Conservation (phyloP, 179 eudicot species). For the Patellifolia procumbens region DNA sequence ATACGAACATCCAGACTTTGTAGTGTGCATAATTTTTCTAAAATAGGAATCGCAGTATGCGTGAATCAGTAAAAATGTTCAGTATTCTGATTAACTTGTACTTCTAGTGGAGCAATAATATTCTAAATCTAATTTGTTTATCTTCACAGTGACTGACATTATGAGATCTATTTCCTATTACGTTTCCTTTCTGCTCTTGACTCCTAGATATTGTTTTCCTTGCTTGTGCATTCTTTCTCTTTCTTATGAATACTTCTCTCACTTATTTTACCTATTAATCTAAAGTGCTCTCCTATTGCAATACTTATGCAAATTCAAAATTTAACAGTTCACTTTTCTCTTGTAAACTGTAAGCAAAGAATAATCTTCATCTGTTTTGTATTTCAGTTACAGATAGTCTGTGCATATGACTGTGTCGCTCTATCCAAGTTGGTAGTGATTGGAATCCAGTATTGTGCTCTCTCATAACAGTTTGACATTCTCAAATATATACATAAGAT, state of each 20-base stretch:
- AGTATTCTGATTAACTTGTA: not conserved
- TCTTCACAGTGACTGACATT: not conserved
- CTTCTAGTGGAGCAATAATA: not conserved
- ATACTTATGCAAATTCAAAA: not conserved
- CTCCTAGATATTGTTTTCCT: not conserved
- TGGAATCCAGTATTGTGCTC: conserved; percentile 1
- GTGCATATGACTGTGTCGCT: no score
- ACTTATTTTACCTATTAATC: not conserved
- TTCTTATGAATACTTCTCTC: not conserved
- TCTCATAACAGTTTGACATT: not conserved
- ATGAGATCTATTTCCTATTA: not conserved
- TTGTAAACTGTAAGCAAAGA: no score
- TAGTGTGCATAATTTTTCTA: not conserved
- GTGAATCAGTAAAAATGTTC: not conserved
- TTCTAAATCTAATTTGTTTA: not conserved
- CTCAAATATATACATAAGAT: not conserved
- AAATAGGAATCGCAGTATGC: not conserved
- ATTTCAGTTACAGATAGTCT: not conserved
- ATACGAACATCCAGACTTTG: not conserved
- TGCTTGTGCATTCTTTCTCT: not conserved
- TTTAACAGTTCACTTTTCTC: not conserved
- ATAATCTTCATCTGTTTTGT: not conserved
- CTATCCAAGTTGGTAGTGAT: not conserved
- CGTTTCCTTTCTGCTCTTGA: not conserved
- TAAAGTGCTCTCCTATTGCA: not conserved